phyloP scores from a whole-genome alignment of 2,329 filamentous ascomycete genomes.

The Hypoxylon sp. region DNA sequence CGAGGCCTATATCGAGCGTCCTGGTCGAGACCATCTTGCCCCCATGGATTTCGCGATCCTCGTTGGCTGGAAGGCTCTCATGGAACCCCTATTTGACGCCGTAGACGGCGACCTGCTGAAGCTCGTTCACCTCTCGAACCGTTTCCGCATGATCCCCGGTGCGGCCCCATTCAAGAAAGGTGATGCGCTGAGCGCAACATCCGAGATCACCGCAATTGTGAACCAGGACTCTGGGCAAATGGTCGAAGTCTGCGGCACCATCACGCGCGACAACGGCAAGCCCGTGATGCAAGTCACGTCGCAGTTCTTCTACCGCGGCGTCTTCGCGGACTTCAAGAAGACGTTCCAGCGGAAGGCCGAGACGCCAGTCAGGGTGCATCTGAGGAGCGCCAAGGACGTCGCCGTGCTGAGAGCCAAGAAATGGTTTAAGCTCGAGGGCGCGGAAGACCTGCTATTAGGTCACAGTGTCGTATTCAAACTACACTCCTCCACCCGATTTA shows the following conservation, averaged over 20 bases:
- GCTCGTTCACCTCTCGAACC: slow-evolving; percentile 94
- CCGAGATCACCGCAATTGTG: slow-evolving; percentile 94
- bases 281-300: slow-evolving; percentile 97
- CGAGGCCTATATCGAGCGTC: slow-evolving; percentile 40
- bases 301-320: slow-evolving; percentile 94
- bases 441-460: slow-evolving; percentile 78
- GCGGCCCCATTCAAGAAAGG: slow-evolving; percentile 93
- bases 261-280: slow-evolving; percentile 78
- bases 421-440: slow-evolving; percentile 87
- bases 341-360: slow-evolving; percentile 97
- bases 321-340: slow-evolving; percentile 92
- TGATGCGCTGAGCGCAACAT: slow-evolving; percentile 89
- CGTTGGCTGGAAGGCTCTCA: slow-evolving; percentile 97
- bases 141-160: slow-evolving; percentile 95
- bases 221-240: slow-evolving; percentile 98
- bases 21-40: slow-evolving; percentile 39
- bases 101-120: slow-evolving; percentile 96
- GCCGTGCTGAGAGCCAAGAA: slow-evolving; percentile 94
- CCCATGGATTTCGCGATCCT: slow-evolving; percentile 99
- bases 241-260: slow-evolving; percentile 97
- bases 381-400: slow-evolving; percentile 88
- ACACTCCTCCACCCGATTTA: slow-evolving; percentile 88
- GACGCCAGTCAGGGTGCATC: slow-evolving; percentile 89
- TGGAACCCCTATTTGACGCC: slow-evolving; percentile 76
- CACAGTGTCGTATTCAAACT: slow-evolving; percentile 95